phyloP scores from a whole-genome alignment of 129 eudicot species.

The Glebionis coronaria region DNA sequence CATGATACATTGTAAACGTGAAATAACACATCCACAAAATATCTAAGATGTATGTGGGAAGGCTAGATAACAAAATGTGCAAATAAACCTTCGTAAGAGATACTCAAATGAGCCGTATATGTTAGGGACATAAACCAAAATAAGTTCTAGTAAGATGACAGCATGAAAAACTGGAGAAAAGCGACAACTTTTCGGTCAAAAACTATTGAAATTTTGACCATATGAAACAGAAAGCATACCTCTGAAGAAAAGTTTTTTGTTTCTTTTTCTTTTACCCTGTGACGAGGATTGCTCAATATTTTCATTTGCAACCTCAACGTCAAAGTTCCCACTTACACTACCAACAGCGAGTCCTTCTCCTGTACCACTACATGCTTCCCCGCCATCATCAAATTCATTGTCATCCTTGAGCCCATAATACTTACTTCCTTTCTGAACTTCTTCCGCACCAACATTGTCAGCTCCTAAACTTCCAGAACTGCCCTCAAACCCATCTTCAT shows the following conservation, averaged over 20 bases:
- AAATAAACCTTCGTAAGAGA: no score
- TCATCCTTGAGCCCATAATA: slow-evolving; percentile 35
- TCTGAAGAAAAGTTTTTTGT: slow-evolving; percentile 37
- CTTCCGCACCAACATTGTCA: slow-evolving; percentile 25
- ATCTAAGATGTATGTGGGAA: no score
- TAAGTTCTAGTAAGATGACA: no score
- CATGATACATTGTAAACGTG: no score
- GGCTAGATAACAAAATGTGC: no score
- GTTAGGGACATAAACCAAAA: no score
- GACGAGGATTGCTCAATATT: slow-evolving; percentile 32
- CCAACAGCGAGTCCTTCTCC: slow-evolving; percentile 41
- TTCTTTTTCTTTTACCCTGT: slow-evolving; percentile 48
- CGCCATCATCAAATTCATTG: slow-evolving; percentile 41
- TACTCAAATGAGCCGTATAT: no score
- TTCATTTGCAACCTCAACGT: slow-evolving; percentile 30
- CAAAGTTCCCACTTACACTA: slow-evolving; percentile 16
- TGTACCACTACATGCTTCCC: slow-evolving; percentile 44
- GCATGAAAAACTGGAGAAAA: no score
- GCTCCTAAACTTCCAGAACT: slow-evolving; percentile 47
- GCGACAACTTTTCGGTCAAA: no score
- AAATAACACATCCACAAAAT: no score
- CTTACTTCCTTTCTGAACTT: slow-evolving; percentile 41
- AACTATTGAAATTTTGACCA: no score
- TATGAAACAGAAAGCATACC: slow-evolving; percentile 27
- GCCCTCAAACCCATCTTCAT: slow-evolving; percentile 48